Percentiles rank a stretch among this genome's conserved stretches.
Conservation (phyloP, 495 filamentous ascomycete species). For the Penicillium flavigenum region DNA sequence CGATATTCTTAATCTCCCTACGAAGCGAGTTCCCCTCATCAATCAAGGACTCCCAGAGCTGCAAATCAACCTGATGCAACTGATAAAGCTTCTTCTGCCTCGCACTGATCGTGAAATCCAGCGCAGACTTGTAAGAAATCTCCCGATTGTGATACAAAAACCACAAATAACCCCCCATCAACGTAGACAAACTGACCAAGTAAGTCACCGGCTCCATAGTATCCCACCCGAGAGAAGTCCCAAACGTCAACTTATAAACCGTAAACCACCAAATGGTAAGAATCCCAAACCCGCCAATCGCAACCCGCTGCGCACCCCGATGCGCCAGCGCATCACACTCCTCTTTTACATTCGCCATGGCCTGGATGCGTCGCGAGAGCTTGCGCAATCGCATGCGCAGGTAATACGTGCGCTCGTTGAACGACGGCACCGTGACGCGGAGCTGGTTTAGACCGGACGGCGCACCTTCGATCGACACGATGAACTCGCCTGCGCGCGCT, state of each 20-base stretch:
- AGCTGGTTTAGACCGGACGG: slow-evolving; percentile 59
- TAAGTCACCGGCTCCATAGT: slow-evolving; percentile 92
- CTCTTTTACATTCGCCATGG: slow-evolving; percentile 68
- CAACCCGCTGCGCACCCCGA: slow-evolving; percentile 71
- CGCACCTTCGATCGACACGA: slow-evolving; percentile 76
- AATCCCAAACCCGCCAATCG: slow-evolving; percentile 71
- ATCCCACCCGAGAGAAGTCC: slow-evolving; percentile 82
- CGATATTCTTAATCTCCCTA: slow-evolving; percentile 76
- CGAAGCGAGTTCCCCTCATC: slow-evolving; percentile 78
- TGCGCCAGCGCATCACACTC: slow-evolving; percentile 81
- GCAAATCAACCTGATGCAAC: slow-evolving; percentile 67
- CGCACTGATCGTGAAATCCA: slow-evolving; percentile 79
- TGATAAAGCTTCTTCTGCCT: slow-evolving; percentile 78
- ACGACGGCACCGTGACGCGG: slow-evolving; percentile 77
- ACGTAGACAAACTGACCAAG: slow-evolving; percentile 73
- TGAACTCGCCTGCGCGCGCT: slow-evolving; percentile 77
- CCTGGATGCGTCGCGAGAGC: slow-evolving; percentile 62
- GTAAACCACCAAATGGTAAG: slow-evolving; percentile 76
- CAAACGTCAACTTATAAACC: slow-evolving; percentile 76
- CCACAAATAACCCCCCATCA: slow-evolving; percentile 90
- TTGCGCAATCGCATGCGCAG: slow-evolving; percentile 73
- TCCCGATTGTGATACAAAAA: slow-evolving; percentile 92
- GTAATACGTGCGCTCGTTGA: slow-evolving; percentile 86
- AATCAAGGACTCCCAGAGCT: slow-evolving; percentile 75
- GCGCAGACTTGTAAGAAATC: slow-evolving; percentile 77